These are phyloP conservation scores for Tremellales sp. DNA, from an alignment of 1,284 basidiomycete genomes.

Conservation along the genomic window DNA sequence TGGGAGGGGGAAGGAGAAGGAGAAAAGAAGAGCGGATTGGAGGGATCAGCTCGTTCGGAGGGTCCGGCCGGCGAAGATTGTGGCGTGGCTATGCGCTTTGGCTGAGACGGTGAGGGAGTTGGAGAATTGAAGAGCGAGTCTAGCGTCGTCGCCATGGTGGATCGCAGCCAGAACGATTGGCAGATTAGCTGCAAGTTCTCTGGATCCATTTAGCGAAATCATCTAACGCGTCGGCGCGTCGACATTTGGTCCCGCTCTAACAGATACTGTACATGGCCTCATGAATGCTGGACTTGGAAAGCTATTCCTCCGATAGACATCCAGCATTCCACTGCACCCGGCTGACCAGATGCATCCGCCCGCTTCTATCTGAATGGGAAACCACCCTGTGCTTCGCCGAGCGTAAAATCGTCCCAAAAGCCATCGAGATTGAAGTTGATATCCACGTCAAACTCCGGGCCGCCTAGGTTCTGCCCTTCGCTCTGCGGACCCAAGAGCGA, in stretches of 20 bases:
- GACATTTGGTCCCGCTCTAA: no score
- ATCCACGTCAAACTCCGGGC: constrained; percentile 39
- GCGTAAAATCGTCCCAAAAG: constrained; percentile 45
- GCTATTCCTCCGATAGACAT: no score
- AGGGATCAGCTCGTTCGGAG: neutral
- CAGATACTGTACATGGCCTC: no score
- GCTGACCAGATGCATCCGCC: neutral
- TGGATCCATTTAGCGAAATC: no score
- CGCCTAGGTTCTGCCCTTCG: no score
- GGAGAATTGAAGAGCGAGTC: constrained; percentile 41
- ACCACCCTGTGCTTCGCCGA: constrained; percentile 36
- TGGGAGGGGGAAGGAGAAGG: constrained; percentile 10
- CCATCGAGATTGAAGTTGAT: constrained; percentile 44
- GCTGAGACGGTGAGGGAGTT: constrained; percentile 11
- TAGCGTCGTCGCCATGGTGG: no score
- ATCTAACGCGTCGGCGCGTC: no score
- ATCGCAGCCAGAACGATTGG: no score
- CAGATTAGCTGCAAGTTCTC: no score
- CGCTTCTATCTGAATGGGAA: constrained; percentile 36
- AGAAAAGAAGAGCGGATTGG: constrained; percentile 33
- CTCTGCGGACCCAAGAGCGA: no score
- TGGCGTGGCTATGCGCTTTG: constrained; percentile 3
- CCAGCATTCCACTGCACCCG: no score
- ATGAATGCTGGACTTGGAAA: no score
- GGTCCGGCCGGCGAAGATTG: constrained; percentile 1